These are phyloP conservation scores for Penicillium griseofulvum DNA, from an alignment of 2,329 filamentous ascomycete genomes.

Conservation along the genomic window DNA sequence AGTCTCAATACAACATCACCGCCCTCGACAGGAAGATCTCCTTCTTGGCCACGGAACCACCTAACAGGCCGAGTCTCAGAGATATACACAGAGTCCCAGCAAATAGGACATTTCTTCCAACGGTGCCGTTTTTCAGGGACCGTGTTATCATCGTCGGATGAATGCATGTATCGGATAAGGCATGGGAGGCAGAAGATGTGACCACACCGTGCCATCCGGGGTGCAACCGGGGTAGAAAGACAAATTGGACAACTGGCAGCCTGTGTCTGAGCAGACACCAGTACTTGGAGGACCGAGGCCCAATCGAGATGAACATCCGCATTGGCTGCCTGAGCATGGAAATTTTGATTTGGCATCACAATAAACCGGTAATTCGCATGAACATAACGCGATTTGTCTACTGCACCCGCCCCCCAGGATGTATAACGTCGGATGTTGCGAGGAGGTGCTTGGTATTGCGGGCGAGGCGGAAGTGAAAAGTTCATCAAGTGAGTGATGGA, in stretches of 20 bases:
- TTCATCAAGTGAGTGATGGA: conserved; percentile 97
- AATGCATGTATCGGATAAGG: conserved; percentile 92
- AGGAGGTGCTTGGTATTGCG: conserved; percentile 57
- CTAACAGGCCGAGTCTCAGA: conserved; percentile 84
- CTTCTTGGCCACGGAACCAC: conserved; percentile 88
- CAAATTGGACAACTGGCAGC: conserved; percentile 90
- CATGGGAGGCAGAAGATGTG: conserved; percentile 97
- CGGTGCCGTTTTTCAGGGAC: conserved; percentile 65
- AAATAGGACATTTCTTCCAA: conserved; percentile 96
- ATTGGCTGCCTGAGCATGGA: conserved; percentile 75
- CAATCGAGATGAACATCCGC: conserved; percentile 89
- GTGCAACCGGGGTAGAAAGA: conserved; percentile 85
- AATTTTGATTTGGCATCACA: conserved; percentile 77
- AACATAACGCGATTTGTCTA: conserved; percentile 87
- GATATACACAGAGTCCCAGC: conserved; percentile 90
- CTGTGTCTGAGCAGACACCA: conserved; percentile 88
- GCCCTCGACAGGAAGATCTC: conserved; percentile 73
- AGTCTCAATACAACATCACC: conserved; percentile 86
- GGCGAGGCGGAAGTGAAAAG: conserved; percentile 76
- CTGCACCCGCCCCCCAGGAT: conserved; percentile 77
- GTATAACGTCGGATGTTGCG: conserved; percentile 67
- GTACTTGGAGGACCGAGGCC: conserved; percentile 83
- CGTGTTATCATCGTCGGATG: conserved; percentile 67
- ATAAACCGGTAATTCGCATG: conserved; percentile 98
- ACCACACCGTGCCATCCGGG: conserved; percentile 94